Base-by-base conservation (phyloP, 371 early-diverging fungal species). In the Conidiobolus incongruus region DNA sequence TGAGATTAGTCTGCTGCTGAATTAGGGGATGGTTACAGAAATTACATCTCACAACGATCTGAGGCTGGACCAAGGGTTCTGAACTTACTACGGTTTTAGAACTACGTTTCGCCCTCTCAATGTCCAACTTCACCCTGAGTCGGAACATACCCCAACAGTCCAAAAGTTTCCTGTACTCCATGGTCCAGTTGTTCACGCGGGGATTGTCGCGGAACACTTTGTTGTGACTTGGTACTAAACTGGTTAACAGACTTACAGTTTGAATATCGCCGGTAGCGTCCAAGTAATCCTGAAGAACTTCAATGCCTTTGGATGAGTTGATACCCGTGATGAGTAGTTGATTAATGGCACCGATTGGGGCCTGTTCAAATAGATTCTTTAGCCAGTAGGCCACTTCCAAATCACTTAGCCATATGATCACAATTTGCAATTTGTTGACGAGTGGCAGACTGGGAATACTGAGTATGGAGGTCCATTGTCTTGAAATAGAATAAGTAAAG, bases 261-360 rank as follows among this genome's bases (percentile, higher is more conserved):
- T 94, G 95, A 21, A 89, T 70, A 54, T 94, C 95, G 0, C 82
- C 85, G 4, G 85, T 83, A 29, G 58, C 55, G 60, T 94, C 78
- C 4, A 92, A 65, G 46, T 79, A 86, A 40, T n/a, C n/a, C n/a
- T n/a, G n/a, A n/a, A n/a, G n/a, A n/a, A n/a, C n/a, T n/a, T n/a
- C n/a, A n/a, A n/a, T n/a, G n/a, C n/a, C n/a, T n/a, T n/a, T n/a
- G n/a, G n/a, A n/a, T n/a, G n/a, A n/a, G n/a, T n/a, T n/a, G n/a
- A n/a, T n/a, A n/a, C n/a, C n/a, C n/a, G n/a, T n/a, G n/a, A n/a
- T n/a, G n/a, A n/a, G n/a, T n/a, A n/a, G n/a, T n/a, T n/a, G n/a
- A n/a, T n/a, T n/a, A n/a, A n/a, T n/a, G n/a, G n/a, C n/a, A n/a
- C n/a, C n/a, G n/a, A n/a, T n/a, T n/a, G n/a, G n/a, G n/a, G n/a